These are phyloP conservation scores for Chenopodium berlandieri DNA, from an alignment of 148 eudicot genomes.

Conservation along the genomic window DNA sequence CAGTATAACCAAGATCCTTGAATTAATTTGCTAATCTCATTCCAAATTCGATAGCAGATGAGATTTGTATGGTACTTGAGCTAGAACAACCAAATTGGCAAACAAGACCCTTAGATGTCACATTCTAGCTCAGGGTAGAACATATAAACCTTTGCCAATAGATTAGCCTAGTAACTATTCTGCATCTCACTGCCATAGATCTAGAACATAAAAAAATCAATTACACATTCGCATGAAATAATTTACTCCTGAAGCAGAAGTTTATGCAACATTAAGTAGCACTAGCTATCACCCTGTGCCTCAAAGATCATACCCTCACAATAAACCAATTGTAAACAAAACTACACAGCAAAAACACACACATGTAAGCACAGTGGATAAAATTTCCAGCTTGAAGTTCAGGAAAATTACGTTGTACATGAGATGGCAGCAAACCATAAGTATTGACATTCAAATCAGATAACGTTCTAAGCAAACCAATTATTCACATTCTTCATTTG, in stretches of 20 bases:
- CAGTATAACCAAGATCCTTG: neutral
- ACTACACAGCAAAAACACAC: neutral
- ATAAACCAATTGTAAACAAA: neutral
- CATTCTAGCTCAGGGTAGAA: neutral
- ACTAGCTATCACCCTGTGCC: neutral
- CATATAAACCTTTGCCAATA: neutral
- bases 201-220: neutral
- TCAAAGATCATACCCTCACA: neutral
- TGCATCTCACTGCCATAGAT: conserved; percentile 1
- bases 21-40: too few species aligned
- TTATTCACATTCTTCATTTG: neutral
- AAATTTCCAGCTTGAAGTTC: too few species aligned
- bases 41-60: too few species aligned
- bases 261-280: neutral
- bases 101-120: neutral
- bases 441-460: too few species aligned
- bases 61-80: neutral
- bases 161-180: neutral
- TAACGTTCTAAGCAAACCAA: neutral
- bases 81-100: neutral
- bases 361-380: neutral
- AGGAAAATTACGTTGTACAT: neutral
- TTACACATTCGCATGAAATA: too few species aligned
- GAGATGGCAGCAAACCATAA: neutral
- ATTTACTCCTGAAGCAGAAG: neutral